Conservation (phyloP, 2,329 filamentous ascomycete species). For the Penicillium sp. region DNA sequence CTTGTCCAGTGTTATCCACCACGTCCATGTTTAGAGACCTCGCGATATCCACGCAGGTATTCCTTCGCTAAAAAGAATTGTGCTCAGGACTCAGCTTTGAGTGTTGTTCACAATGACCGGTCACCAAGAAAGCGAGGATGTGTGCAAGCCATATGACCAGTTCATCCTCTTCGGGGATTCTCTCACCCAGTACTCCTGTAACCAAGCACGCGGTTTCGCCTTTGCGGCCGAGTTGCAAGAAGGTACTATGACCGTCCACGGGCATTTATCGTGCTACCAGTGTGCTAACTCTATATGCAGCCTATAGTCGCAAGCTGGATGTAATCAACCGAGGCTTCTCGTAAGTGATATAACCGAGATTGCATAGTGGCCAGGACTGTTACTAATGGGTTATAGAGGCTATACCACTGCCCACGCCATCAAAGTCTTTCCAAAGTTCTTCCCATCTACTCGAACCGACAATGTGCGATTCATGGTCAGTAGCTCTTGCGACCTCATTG, state of each 20-base stretch:
- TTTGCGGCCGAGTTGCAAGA: slow-evolving; percentile 68
- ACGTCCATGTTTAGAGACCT: neutral
- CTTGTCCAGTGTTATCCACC: slow-evolving; percentile 10
- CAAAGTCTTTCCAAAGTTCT: slow-evolving; percentile 62
- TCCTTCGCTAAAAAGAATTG: neutral
- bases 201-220: slow-evolving; percentile 63
- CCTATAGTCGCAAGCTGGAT: slow-evolving; percentile 72
- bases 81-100: neutral
- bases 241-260: slow-evolving; percentile 47
- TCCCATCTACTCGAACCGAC: slow-evolving; percentile 60
- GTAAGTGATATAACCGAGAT: slow-evolving; percentile 28
- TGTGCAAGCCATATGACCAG: slow-evolving; percentile 57
- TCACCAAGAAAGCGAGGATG: neutral
- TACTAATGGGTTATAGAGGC: slow-evolving; percentile 48
- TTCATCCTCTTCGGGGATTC: slow-evolving; percentile 87
- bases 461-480: slow-evolving; percentile 43
- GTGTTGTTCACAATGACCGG: slow-evolving; percentile 2
- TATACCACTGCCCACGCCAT: slow-evolving; percentile 77
- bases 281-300: slow-evolving; percentile 42
- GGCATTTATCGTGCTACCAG: neutral
- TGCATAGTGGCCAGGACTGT: slow-evolving; percentile 1
- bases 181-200: slow-evolving; percentile 66
- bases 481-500: neutral
- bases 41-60: neutral
- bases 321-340: slow-evolving; percentile 83